Percentiles rank a stretch among this genome's conserved stretches.
Evolutionary conservation across 2,329 filamentous ascomycete species (phyloP).

Genomic region (Byssoonygena ceratinophila): DNA sequence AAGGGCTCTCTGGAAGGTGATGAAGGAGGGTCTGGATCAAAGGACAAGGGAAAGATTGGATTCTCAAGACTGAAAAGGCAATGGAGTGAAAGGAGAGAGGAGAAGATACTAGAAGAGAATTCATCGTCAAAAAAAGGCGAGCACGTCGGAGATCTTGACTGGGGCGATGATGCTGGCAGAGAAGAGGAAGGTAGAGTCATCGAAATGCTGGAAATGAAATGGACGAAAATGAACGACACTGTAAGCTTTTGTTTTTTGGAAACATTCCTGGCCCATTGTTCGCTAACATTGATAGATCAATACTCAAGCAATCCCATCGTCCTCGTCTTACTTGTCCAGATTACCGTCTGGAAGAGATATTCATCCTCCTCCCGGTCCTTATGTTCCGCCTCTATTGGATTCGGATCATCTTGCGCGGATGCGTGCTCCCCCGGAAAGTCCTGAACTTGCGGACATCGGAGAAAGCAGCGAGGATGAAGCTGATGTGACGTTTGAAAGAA

Average conservation of each 20-base stretch:
- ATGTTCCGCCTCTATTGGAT: slow-evolving; percentile 54
- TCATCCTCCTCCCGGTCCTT: slow-evolving; percentile 56
- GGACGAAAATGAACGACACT: slow-evolving; percentile 87
- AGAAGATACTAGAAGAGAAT: slow-evolving; percentile 59
- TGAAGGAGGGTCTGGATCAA: slow-evolving; percentile 34
- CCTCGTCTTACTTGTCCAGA: slow-evolving; percentile 59
- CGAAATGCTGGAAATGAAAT: slow-evolving; percentile 77
- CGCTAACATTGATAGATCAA: slow-evolving; percentile 52
- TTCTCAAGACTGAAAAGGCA: slow-evolving; percentile 57
- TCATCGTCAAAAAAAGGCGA: slow-evolving; percentile 28
- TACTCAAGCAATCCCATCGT: slow-evolving; percentile 63
- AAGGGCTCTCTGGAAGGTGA: slow-evolving; percentile 27
- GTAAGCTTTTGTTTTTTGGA: slow-evolving; percentile 41
- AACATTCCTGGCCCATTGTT: not conserved
- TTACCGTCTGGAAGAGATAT: slow-evolving; percentile 87
- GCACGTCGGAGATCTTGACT: slow-evolving; percentile 25
- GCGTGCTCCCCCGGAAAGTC: slow-evolving; percentile 13
- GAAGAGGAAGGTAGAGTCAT: slow-evolving; percentile 76
- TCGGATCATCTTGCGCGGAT: slow-evolving; percentile 45
- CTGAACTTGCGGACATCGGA: not conserved
- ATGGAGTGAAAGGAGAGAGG: slow-evolving; percentile 66
- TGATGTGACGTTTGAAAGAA: not conserved
- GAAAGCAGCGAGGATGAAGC: slow-evolving; percentile 13
- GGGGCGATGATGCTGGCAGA: slow-evolving; percentile 68
- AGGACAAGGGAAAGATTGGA: slow-evolving; percentile 22